Evolutionary conservation across 23 red algal genomes (phyloP).

Genomic region (Gracilariopsis chorda): DNA sequence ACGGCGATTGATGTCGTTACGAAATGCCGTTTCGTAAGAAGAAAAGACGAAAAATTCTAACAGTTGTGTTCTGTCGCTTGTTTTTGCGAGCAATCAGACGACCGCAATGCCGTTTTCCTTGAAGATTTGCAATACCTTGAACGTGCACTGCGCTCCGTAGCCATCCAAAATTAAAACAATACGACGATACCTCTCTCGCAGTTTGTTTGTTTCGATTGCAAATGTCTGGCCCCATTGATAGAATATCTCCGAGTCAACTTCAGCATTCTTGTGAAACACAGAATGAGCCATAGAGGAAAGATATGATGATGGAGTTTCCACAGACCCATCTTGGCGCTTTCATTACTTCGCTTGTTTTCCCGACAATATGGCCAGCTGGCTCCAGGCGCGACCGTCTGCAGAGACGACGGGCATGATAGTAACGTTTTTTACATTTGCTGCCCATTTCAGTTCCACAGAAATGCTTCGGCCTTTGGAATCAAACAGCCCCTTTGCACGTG

Average conservation of each 20-base stretch:
- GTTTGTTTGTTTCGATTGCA: not conserved
- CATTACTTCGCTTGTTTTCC: not conserved
- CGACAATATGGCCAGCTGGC: not conserved
- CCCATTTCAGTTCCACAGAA: not conserved
- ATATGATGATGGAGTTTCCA: not conserved
- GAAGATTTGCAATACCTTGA: not conserved
- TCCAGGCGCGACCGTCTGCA: too few relatives aligned
- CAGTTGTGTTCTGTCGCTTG: not conserved
- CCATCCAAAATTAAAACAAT: not conserved
- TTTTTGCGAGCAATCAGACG: not conserved
- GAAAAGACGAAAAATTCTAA: not conserved
- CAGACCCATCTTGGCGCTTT: not conserved
- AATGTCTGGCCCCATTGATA: not conserved
- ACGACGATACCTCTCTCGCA: not conserved
- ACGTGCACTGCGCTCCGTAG: not conserved
- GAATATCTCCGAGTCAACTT: not conserved
- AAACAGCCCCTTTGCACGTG: not conserved
- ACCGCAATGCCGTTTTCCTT: not conserved
- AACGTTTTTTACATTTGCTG: not conserved
- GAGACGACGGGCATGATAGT: slow-evolving; percentile 12
- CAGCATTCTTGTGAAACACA: not conserved
- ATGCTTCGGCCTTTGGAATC: not conserved
- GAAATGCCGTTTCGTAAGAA: not conserved
- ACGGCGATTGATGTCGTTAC: not conserved
- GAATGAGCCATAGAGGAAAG: not conserved